Evolutionary conservation across 306 rosid species (phyloP).

Genomic region (Vigna reflexopilosa): DNA sequence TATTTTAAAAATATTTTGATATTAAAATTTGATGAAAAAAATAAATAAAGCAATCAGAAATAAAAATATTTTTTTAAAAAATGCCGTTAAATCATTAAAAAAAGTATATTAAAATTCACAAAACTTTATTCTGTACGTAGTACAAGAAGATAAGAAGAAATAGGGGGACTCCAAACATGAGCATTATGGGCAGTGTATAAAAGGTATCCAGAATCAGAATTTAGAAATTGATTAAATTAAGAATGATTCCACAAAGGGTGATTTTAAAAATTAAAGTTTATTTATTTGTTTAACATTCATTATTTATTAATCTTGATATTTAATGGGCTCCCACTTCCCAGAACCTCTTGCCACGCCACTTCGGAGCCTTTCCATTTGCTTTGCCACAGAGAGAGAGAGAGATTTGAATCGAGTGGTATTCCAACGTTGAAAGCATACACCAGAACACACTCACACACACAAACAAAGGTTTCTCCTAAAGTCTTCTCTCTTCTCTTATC

Average conservation of each 20-base stretch:
- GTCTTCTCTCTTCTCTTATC: conserved; percentile 9
- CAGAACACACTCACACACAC: not conserved
- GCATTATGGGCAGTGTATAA: too few relatives aligned
- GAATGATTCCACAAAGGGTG: not conserved
- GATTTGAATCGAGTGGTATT: conserved; percentile 52
- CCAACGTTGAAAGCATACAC: conserved; percentile 70
- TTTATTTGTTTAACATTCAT: not conserved
- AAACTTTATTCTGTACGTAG: too few relatives aligned
- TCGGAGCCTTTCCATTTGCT: conserved; percentile 19
- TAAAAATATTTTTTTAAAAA: too few relatives aligned
- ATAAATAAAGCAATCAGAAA: too few relatives aligned
- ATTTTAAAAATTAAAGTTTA: not conserved
- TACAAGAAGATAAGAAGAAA: too few relatives aligned
- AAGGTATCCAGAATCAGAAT: too few relatives aligned
- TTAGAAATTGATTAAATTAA: too few relatives aligned
- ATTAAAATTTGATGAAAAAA: too few relatives aligned
- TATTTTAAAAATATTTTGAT: too few relatives aligned
- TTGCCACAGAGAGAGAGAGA: conserved; percentile 19
- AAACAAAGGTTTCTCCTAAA: conserved; percentile 30
- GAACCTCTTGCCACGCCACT: conserved; percentile 40
- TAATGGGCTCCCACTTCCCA: conserved; percentile 34
- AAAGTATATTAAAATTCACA: too few relatives aligned
- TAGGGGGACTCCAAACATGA: too few relatives aligned
- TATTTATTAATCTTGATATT: not conserved
- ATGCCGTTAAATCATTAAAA: too few relatives aligned